A percentile compares a stretch with the other conserved stretches of the same genome.
These are phyloP conservation scores for Exophiala alcalophila DNA, from an alignment of 2,329 filamentous ascomycete genomes.

Conservation along the genomic window DNA sequence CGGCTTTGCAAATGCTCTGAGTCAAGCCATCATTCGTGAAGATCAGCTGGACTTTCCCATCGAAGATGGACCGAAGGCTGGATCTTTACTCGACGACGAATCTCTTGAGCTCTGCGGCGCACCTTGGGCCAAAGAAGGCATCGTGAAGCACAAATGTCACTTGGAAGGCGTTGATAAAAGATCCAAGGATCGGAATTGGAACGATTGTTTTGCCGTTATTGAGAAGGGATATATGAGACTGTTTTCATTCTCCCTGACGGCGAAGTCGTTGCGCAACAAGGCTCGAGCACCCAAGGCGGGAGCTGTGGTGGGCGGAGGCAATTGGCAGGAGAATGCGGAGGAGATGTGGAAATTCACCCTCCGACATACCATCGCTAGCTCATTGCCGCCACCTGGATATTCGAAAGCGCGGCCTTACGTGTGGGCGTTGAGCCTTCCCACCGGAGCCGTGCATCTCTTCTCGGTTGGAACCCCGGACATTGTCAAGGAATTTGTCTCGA, in stretches of 20 bases:
- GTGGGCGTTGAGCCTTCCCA: constrained; percentile 88
- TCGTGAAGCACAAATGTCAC: constrained; percentile 94
- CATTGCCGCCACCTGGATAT: constrained; percentile 86
- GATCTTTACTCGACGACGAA: constrained; percentile 82
- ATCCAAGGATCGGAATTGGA: constrained; percentile 92
- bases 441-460: constrained; percentile 94
- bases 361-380: constrained; percentile 85
- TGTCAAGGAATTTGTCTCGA: constrained; percentile 87
- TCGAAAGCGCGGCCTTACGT: constrained; percentile 87
- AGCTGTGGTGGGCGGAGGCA: constrained; percentile 83
- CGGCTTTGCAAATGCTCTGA: constrained; percentile 93
- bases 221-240: constrained; percentile 92
- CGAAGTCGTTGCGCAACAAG: constrained; percentile 71
- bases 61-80: constrained; percentile 59
- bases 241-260: constrained; percentile 82
- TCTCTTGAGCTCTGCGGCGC: constrained; percentile 85
- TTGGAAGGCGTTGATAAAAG: constrained; percentile 86
- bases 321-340: constrained; percentile 97
- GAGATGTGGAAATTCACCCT: constrained; percentile 83
- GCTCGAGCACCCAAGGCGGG: constrained; percentile 53
- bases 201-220: constrained; percentile 90
- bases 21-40: constrained; percentile 93
- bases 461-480: constrained; percentile 95
- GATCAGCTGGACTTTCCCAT: constrained; percentile 59
- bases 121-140: constrained; percentile 98